A percentile compares a stretch with the other conserved stretches of the same genome.
phyloP scores from a whole-genome alignment of 2,329 filamentous ascomycete genomes.

The Fusarium annulatum region DNA sequence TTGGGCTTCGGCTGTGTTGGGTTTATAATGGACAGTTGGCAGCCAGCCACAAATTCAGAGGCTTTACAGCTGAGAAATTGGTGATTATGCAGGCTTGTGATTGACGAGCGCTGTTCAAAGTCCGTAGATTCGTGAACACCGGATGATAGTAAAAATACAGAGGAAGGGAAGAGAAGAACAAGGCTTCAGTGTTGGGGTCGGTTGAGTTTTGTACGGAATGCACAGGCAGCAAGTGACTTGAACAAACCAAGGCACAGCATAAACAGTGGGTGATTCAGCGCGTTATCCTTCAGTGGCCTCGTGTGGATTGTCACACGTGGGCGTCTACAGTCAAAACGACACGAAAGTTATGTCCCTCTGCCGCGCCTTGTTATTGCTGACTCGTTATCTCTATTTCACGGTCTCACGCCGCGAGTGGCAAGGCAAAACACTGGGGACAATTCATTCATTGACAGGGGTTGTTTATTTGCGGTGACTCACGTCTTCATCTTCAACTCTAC shows the following conservation, averaged over 20 bases:
- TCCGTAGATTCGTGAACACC: not conserved
- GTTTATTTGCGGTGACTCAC: conserved; percentile 31
- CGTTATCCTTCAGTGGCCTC: conserved; percentile 23
- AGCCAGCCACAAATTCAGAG: conserved; percentile 6
- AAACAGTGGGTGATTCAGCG: conserved; percentile 8
- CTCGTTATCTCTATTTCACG: conserved; percentile 21
- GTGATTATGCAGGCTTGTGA: not conserved
- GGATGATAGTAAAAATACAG: not conserved
- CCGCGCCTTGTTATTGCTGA: conserved; percentile 22
- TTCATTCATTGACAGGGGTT: conserved; percentile 23
- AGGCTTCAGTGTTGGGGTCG: not conserved
- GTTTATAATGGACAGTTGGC: not conserved
- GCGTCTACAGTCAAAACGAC: not conserved
- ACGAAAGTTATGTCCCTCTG: not conserved
- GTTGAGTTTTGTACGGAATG: conserved; percentile 28
- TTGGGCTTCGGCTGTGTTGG: conserved; percentile 11
- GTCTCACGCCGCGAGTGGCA: conserved; percentile 27
- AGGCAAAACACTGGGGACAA: conserved; percentile 27
- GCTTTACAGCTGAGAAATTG: not conserved
- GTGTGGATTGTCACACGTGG: conserved; percentile 36
- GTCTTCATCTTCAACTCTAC: conserved; percentile 8
- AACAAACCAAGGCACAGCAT: conserved; percentile 25
- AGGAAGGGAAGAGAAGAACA: conserved; percentile 2
- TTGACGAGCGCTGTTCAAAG: not conserved
- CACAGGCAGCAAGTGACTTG: conserved; percentile 15